Evolutionary conservation across 2,329 filamentous ascomycete genomes (phyloP).

Genomic region (Raffaelea arxii): DNA sequence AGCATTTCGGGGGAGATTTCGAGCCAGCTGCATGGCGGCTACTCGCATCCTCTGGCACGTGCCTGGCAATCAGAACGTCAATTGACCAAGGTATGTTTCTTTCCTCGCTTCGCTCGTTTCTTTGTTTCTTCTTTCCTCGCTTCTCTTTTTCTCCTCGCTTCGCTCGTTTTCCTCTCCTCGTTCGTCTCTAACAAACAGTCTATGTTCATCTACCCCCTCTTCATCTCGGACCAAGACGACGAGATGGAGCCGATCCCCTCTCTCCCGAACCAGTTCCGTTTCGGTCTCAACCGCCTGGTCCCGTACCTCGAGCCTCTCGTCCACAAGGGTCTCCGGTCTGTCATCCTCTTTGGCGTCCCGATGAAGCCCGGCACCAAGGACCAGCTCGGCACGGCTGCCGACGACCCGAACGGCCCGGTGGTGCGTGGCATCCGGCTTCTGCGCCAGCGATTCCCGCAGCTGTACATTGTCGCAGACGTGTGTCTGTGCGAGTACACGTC

Average conservation of each 20-base stretch:
- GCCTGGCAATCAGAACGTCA: slow-evolving; percentile 79
- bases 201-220: slow-evolving; percentile 97
- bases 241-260: slow-evolving; percentile 87
- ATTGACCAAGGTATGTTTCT: slow-evolving; percentile 61
- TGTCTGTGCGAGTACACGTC: slow-evolving; percentile 98
- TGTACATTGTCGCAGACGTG: slow-evolving; percentile 88
- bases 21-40: slow-evolving; percentile 75
- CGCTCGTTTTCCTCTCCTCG: neutral
- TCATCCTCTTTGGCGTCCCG: slow-evolving; percentile 94
- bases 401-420: slow-evolving; percentile 87
- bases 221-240: slow-evolving; percentile 88
- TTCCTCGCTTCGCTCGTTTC: neutral
- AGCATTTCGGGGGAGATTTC: slow-evolving; percentile 68
- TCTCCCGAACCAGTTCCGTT: slow-evolving; percentile 80
- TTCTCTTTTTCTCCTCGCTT: neutral
- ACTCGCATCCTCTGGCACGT: slow-evolving; percentile 68
- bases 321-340: slow-evolving; percentile 79
- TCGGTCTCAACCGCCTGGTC: slow-evolving; percentile 77
- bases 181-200: too few relatives aligned
- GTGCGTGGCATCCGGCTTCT: slow-evolving; percentile 79
- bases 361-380: slow-evolving; percentile 76
- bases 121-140: neutral
- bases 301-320: slow-evolving; percentile 80
- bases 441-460: slow-evolving; percentile 72
- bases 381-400: slow-evolving; percentile 80